A percentile compares a stretch with the other conserved stretches of the same genome.
Evolutionary conservation across 768 basidiomycete species (phyloP).

Genomic region (Auriculariales sp.): DNA sequence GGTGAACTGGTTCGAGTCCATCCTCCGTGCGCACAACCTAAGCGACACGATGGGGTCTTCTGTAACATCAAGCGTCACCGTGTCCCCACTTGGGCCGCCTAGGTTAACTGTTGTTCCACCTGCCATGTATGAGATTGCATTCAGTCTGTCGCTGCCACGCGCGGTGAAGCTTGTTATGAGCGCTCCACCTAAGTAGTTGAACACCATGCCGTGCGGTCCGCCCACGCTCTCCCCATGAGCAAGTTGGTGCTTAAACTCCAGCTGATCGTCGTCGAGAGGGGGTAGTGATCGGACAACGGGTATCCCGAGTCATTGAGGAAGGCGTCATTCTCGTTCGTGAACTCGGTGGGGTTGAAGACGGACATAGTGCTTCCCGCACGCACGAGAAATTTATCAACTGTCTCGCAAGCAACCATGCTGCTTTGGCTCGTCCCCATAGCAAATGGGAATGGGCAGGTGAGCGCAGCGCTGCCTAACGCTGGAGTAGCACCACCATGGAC

Average conservation of each 20-base stretch:
- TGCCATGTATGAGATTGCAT: slow-evolving; percentile 17
- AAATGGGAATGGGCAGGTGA: slow-evolving; percentile 19
- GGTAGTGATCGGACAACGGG: slow-evolving; percentile 23
- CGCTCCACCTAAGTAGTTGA: slow-evolving; percentile 15
- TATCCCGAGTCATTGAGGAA: slow-evolving; percentile 17
- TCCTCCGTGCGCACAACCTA: slow-evolving; percentile 15
- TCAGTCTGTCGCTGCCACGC: slow-evolving; percentile 18
- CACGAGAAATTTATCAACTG: slow-evolving; percentile 23
- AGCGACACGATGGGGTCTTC: slow-evolving; percentile 15
- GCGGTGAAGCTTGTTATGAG: slow-evolving; percentile 19
- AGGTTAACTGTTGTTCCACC: slow-evolving; percentile 13
- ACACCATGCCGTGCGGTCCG: slow-evolving; percentile 19
- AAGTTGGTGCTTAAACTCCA: slow-evolving; percentile 19
- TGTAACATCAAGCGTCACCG: slow-evolving; percentile 15
- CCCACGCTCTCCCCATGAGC: slow-evolving; percentile 20
- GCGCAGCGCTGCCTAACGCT: slow-evolving; percentile 12
- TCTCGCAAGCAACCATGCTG: slow-evolving; percentile 20
- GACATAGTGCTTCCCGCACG: slow-evolving; percentile 14
- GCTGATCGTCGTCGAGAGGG: slow-evolving; percentile 15
- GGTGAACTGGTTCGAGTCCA: slow-evolving; percentile 14
- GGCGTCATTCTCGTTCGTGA: slow-evolving; percentile 18
- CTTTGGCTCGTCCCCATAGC: too few species aligned
- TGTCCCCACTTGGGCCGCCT: slow-evolving; percentile 21
- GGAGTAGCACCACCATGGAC: slow-evolving; percentile 15
- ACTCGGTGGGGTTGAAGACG: slow-evolving; percentile 14